phyloP scores from a whole-genome alignment of 768 basidiomycete species.

The Suillus fuscotomentosus region DNA sequence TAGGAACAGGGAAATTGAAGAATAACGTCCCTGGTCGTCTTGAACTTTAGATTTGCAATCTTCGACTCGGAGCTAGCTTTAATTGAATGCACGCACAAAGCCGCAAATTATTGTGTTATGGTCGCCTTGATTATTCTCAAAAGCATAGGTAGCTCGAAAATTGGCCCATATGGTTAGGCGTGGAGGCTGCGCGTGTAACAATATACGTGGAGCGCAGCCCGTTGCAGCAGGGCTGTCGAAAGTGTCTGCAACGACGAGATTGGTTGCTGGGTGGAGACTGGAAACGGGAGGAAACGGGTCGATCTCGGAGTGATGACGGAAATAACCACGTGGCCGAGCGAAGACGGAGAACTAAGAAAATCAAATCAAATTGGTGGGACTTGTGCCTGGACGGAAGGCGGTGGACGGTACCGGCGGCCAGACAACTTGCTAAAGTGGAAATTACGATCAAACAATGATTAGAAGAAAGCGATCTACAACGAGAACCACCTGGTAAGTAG shows the following conservation, averaged over 20 bases:
- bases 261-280: background rate
- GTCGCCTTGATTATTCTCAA: background rate
- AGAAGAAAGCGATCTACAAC: background rate
- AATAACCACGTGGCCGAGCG: background rate
- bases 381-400: background rate
- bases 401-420: background rate
- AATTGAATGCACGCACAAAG: background rate
- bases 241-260: background rate
- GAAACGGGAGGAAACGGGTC: background rate
- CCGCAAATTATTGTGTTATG: background rate
- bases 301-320: slow-evolving; percentile 2
- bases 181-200: background rate
- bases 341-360: background rate
- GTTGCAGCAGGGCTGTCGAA: background rate
- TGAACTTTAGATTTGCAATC: background rate
- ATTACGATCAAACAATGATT: background rate
- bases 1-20: background rate
- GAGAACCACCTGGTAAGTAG: background rate
- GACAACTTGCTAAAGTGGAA: too few relatives aligned
- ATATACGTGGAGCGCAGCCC: background rate
- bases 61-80: background rate
- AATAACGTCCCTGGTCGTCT: slow-evolving; percentile 1
- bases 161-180: background rate
- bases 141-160: background rate
- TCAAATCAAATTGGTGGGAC: background rate